A percentile compares a stretch with the other conserved stretches of the same genome.
Conservation (phyloP, 2,329 filamentous ascomycete species). For the Botrytis pseudocinerea region DNA sequence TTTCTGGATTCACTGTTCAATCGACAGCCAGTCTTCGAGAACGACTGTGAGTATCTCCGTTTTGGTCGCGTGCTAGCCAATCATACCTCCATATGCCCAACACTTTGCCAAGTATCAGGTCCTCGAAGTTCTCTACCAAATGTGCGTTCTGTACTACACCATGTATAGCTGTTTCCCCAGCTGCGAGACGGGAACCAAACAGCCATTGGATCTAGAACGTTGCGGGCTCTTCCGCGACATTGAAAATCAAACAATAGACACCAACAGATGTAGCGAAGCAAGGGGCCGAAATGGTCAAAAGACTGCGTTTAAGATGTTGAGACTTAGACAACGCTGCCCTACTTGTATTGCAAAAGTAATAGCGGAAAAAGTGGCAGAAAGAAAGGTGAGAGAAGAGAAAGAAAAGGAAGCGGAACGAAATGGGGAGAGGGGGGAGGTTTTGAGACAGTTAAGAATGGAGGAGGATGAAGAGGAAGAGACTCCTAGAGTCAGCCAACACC, state of each 20-base stretch:
- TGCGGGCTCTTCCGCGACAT: not conserved
- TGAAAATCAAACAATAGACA: not conserved
- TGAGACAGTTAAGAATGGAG: not conserved
- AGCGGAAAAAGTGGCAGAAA: not conserved
- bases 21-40: not conserved
- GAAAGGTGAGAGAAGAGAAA: not conserved
- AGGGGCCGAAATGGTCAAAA: not conserved
- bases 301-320: not conserved
- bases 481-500: not conserved
- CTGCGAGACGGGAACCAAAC: not conserved
- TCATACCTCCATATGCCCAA: not conserved
- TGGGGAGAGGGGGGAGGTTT: not conserved
- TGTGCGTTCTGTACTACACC: not conserved
- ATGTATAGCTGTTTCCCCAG: not conserved
- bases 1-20: not conserved
- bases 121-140: not conserved
- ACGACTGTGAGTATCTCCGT: not conserved
- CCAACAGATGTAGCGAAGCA: not conserved
- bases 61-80: not conserved
- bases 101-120: not conserved
- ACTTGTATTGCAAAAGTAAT: not conserved
- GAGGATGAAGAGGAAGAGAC: constrained; percentile 8
- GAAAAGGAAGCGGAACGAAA: not conserved
- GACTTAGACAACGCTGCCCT: not conserved
- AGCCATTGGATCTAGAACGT: not conserved